Base-by-base conservation (phyloP, 345 rosid genomes). In the Aurinia saxatilis region DNA sequence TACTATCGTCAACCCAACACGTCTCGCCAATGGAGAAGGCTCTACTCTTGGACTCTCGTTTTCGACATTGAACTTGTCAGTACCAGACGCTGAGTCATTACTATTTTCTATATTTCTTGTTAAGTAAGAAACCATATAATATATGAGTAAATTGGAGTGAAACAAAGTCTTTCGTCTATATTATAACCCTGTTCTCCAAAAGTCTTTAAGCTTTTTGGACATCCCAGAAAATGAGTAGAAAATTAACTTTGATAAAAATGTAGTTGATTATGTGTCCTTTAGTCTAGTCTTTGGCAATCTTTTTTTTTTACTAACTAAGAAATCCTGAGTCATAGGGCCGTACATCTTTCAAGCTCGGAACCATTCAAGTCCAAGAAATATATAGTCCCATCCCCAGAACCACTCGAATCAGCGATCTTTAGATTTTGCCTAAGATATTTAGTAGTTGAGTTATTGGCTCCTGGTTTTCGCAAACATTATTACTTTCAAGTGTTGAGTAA, bases 1-100 rank as follows among this genome's bases (percentile, higher is more conserved):
- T 3, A 75, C 93, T 25, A 87, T 83, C 62, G 87, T 87, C 77
- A 85, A 82, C 23, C 90, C 97, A 27, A 85, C 95, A 30, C 88
- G 90, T 36, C 87, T 87, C 3, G 90, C 93, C 5, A 85, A 82
- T 66, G 95, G 87, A 68, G n/a, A n/a, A n/a, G n/a, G n/a, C n/a
- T 82, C 91, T 5, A 84, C 91, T 4, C 65, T 85, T 57, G 93
- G 95, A 87, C 86, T 16, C 80, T 85, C 15, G 74, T 82, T 29
- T 87, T 90, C 38, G 90, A 87, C 60, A 80, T 85, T 8, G 90
- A 87, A 77, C 76, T 82, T 36, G 74, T 90, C 78, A 81, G 80
- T 73, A 58, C 82, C 60, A 75, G 79, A 67, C 86, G 19, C 50
- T 70, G 51, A 69, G 61, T 46, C 73, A 54, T 50, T 14, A 18